Percentiles rank a stretch among this genome's conserved stretches.
phyloP scores from a whole-genome alignment of 2,329 filamentous ascomycete species.

The Talaromyces sp. region DNA sequence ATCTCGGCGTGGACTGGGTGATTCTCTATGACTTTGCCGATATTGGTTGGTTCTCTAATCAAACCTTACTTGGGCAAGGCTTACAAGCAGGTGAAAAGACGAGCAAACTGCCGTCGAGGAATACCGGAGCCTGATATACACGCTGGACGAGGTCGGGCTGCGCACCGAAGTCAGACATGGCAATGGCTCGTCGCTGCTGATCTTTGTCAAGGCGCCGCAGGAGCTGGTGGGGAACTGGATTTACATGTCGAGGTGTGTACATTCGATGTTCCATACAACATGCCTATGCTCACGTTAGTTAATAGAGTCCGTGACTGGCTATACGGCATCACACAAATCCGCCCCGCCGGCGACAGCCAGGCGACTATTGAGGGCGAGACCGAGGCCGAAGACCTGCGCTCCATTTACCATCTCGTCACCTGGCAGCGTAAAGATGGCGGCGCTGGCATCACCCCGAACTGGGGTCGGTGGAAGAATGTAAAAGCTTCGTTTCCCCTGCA shows the following conservation, averaged over 20 bases:
- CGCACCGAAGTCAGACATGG: conserved; percentile 82
- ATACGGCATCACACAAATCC: conserved; percentile 72
- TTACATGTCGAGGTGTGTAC: conserved; percentile 66
- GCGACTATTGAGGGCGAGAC: conserved; percentile 73
- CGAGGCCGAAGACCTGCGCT: conserved; percentile 80
- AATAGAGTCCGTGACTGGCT: conserved; percentile 95
- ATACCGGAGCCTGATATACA: conserved; percentile 72
- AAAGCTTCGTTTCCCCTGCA: conserved; percentile 78
- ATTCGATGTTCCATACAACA: too few relatives aligned
- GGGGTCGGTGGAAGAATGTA: conserved; percentile 67
- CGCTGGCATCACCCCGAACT: conserved; percentile 66
- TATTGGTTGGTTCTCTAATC: conserved; percentile 49
- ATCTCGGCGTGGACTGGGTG: conserved; percentile 80
- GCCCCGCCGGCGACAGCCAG: conserved; percentile 68
- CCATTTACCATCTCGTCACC: conserved; percentile 81
- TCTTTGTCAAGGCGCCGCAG: conserved; percentile 79
- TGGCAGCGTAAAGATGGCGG: conserved; percentile 69
- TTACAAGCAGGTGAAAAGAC: conserved; percentile 44
- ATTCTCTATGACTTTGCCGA: conserved; percentile 70
- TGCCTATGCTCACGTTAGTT: too few relatives aligned
- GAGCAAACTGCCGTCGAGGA: conserved; percentile 61
- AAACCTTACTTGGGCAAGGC: neutral
- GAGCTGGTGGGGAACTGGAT: conserved; percentile 73
- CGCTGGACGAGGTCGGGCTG: conserved; percentile 73
- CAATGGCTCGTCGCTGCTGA: conserved; percentile 66